Evolutionary conservation across 305 asterid genomes (phyloP), one percentile per base, ranked within the genome.

Genomic region (Petunia hybrid): DNA sequence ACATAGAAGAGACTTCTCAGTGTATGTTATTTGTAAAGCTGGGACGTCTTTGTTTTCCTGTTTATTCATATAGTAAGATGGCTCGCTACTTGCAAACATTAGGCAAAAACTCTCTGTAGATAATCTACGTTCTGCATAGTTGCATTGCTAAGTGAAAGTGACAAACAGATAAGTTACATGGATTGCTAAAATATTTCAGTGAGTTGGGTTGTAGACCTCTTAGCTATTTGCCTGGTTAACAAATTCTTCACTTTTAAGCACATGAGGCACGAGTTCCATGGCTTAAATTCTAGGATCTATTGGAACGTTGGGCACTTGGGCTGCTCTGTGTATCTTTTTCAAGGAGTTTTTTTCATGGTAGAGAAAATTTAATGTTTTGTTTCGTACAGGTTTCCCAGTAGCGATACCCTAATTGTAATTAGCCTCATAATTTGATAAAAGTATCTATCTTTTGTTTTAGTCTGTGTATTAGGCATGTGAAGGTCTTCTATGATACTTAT

Each of bases 201-300:
- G 1, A 12, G 13, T 65, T 38, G 12, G 45, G 70, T 64, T 38
- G 22, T 71, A 22, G 61, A 71, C 31, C 61, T 68, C 76, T 31
- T 8, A 4, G 39, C 10, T 70, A 46, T 45, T 46, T 71, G 10
- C 46, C 8, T 31, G 43, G 10, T 46, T 71, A 46, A 46, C 60
- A 46, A 31, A 71, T 10, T 31, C 57, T 69, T 69, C 16, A 69
- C 59, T 43, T 70, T 8, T 10, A 70, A 45, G 77, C 77, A 10
- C 46, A 39, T 39, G 71, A 39, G 48, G 48, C 39, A 38, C 48
- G 31, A 31, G 46, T 46, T 45, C 59, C 77, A 43, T 1, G 16
- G 36, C 41, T 67, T 41, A 1, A 41, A 42, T n/a, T 16, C 56
- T 42, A n/a, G 3, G n/a, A n/a, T 68, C 3, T 68, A 68, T 16